Evolutionary conservation across 2,329 filamentous ascomycete species (phyloP).

Genomic region (Cladosporium halotolerans): DNA sequence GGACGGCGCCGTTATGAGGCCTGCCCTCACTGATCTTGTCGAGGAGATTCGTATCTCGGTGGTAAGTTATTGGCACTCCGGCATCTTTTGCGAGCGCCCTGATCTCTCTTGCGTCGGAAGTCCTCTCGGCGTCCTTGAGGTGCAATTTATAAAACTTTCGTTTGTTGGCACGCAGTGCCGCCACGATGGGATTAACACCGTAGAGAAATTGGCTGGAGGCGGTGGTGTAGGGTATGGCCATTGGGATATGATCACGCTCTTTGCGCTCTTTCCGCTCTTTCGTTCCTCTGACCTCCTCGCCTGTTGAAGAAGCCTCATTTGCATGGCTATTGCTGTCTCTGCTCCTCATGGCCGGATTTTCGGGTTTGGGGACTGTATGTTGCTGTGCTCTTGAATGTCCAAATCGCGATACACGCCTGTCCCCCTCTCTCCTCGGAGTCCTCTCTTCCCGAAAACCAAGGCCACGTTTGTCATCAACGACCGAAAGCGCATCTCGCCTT

Average conservation of each 20-base stretch:
- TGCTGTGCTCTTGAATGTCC: no score
- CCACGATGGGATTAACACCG: constrained; percentile 71
- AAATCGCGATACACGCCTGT: no score
- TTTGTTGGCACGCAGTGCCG: constrained; percentile 62
- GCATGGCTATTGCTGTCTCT: background rate
- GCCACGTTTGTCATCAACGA: no score
- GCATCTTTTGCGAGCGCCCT: constrained; percentile 23
- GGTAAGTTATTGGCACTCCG: constrained; percentile 51
- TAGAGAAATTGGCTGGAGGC: constrained; percentile 90
- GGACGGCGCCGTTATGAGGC: constrained; percentile 82
- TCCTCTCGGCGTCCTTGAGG: constrained; percentile 1
- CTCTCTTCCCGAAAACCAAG: no score
- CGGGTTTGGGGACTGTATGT: background rate
- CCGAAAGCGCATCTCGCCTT: no score
- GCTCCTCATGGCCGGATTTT: background rate
- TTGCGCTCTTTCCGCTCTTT: background rate
- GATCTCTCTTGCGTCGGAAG: background rate
- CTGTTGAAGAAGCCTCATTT: background rate
- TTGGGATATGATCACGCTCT: constrained; percentile 28
- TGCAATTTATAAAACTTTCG: constrained; percentile 71
- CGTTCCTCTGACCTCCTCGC: background rate
- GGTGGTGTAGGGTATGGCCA: constrained; percentile 63
- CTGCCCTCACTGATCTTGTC: constrained; percentile 77
- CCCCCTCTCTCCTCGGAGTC: no score
- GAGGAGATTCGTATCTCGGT: constrained; percentile 50